Base-by-base conservation (phyloP, 352 stramenopile genomes). In the Globisporangium acanthophoron region DNA sequence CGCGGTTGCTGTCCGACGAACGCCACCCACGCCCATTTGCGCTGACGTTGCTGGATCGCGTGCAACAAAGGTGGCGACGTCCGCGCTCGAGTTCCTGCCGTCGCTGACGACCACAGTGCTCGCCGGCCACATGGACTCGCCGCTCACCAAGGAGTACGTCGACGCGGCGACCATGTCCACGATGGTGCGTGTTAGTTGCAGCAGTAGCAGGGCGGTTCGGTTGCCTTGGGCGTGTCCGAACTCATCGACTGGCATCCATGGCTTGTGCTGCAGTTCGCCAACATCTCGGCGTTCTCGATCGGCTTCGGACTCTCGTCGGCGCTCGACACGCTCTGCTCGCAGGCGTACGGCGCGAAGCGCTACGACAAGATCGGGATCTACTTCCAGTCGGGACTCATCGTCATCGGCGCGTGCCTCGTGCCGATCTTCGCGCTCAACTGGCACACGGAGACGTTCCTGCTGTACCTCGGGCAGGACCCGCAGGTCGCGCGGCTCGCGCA, bases 321-420 rank as follows among this genome's bases (percentile, higher is more conserved):
- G 9, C 66, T 94, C 44, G 85, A 94, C 59, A 94, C 85, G 59
- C 65, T 94, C 16, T 92, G 80, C 53, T 72, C 72, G 15, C 74
- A 90, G 40, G 81, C 84, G 29, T 83, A 78, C 45, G 84, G 84
- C 24, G 83, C 85, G 0, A 73, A 76, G 31, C 65, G 75, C 13
- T 66, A 67, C 31, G 66, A 70, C 5, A 86, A 87, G 61, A 91
- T 96, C 61, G 87, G 85, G 0, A 68, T 81, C 41, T 94, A 91
- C 66, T 75, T 90, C 52, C 78, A 94, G 56, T 80, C 73, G 2
- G 83, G 80, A 1, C 37, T 88, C 0, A 41, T 88, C 49, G 73
- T 94, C 24, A 64, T 94, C 27, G 46, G 56, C 0, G 61, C 69
- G 8, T 70, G 71, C 16, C 69, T 82, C 37, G 45, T 76, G 5